phyloP scores from a whole-genome alignment of 2,329 filamentous ascomycete species.

The Teratosphaeria zuluensis region DNA sequence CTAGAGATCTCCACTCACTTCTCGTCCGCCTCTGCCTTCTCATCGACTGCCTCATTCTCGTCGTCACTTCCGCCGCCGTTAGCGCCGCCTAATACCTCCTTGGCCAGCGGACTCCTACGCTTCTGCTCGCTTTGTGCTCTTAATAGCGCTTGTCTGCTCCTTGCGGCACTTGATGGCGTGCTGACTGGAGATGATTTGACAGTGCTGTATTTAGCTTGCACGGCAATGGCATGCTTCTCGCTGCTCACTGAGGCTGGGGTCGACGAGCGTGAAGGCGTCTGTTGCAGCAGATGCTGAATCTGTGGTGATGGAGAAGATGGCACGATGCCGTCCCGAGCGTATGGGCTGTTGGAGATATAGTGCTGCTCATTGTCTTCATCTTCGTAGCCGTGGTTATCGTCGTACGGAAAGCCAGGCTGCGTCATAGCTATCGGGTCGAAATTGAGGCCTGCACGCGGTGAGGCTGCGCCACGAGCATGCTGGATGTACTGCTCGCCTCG shows the following conservation, averaged over 20 bases:
- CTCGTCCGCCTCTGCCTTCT: neutral
- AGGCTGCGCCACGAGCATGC: conserved; percentile 6
- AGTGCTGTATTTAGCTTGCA: conserved; percentile 7
- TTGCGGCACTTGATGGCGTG: conserved; percentile 11
- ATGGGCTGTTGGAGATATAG: neutral
- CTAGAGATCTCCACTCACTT: neutral
- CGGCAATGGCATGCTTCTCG: conserved; percentile 8
- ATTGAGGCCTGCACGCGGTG: conserved; percentile 3
- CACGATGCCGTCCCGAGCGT: neutral
- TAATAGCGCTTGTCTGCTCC: conserved; percentile 7
- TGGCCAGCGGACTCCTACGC: conserved; percentile 27
- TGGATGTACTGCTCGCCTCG: conserved; percentile 54
- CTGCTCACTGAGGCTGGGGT: conserved; percentile 10
- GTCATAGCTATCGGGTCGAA: conserved; percentile 1
- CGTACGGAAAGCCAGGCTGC: conserved; percentile 5
- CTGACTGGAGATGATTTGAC: conserved; percentile 1
- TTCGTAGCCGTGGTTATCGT: conserved; percentile 13
- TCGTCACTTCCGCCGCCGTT: neutral
- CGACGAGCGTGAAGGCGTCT: conserved; percentile 14
- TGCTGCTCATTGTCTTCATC: neutral
- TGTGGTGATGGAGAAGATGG: conserved; percentile 8
- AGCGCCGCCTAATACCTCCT: neutral
- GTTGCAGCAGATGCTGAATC: conserved; percentile 9
- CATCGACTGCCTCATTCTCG: neutral
- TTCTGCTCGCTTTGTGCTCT: conserved; percentile 39